These are phyloP conservation scores for Artemisia argyi DNA, from an alignment of 129 eudicot species.

Conservation along the genomic window DNA sequence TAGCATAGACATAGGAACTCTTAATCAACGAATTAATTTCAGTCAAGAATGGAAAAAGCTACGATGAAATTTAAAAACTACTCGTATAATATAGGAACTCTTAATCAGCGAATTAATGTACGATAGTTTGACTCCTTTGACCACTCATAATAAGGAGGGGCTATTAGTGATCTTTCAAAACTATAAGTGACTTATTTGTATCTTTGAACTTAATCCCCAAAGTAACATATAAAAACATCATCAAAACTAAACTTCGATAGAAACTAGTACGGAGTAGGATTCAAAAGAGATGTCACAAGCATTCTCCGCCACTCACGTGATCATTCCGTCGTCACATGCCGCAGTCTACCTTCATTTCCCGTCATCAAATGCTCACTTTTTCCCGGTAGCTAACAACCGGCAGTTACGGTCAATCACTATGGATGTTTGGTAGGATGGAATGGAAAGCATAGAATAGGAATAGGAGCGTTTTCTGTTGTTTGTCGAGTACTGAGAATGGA, in stretches of 20 bases:
- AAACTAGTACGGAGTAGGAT: slow-evolving; percentile 24
- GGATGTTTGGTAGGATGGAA: slow-evolving; percentile 13
- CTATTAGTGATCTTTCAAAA: too few species aligned
- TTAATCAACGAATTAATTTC: not conserved
- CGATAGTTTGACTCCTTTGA: too few species aligned
- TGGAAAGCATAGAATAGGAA: too few species aligned
- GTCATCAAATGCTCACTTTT: slow-evolving; percentile 18
- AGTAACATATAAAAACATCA: too few species aligned
- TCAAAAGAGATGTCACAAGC: slow-evolving; percentile 33
- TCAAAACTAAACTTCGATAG: slow-evolving; percentile 9
- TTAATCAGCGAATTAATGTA: too few species aligned
- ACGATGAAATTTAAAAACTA: not conserved
- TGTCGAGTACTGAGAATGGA: too few species aligned
- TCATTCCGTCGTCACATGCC: slow-evolving; percentile 31
- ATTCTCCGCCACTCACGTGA: slow-evolving; percentile 24
- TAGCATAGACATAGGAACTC: too few species aligned
- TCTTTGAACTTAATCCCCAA: not conserved
- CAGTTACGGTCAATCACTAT: slow-evolving; percentile 25
- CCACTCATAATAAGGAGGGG: too few species aligned
- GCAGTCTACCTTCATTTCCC: slow-evolving; percentile 22
- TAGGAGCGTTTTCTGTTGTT: too few species aligned
- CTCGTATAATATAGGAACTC: too few species aligned
- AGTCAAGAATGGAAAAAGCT: not conserved
- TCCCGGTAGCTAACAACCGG: slow-evolving; percentile 26
- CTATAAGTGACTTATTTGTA: not conserved